phyloP scores from a whole-genome alignment of 495 filamentous ascomycete genomes.

The Penicillium salamii region DNA sequence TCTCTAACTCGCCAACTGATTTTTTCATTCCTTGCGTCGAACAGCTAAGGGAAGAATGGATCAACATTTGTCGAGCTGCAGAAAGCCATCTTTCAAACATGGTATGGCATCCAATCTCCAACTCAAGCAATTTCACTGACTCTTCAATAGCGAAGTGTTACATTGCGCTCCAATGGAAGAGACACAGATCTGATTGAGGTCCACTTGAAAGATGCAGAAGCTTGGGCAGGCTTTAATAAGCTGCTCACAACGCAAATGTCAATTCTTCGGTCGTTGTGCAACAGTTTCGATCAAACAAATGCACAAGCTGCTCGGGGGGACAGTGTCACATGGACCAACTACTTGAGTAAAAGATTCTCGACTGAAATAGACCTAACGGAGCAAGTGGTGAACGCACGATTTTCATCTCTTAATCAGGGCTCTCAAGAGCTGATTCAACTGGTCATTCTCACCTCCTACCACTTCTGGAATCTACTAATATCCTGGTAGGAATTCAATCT shows the following conservation, averaged over 20 bases:
- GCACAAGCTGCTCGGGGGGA: neutral
- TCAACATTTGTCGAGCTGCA: neutral
- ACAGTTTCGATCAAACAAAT: neutral
- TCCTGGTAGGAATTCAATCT: conserved; percentile 4
- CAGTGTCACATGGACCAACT: neutral
- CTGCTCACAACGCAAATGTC: neutral
- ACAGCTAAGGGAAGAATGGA: neutral
- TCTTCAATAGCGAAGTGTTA: neutral
- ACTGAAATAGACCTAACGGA: neutral
- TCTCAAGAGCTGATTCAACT: conserved; percentile 5
- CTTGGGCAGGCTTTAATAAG: neutral
- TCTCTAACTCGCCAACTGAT: neutral
- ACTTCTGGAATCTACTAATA: neutral
- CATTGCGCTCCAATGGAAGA: neutral
- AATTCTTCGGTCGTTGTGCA: neutral
- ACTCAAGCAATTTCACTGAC: neutral
- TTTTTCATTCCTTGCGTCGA: neutral
- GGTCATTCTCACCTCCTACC: neutral
- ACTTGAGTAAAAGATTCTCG: neutral
- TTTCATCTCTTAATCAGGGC: neutral
- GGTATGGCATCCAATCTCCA: neutral
- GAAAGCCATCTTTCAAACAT: neutral
- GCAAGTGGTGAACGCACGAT: neutral
- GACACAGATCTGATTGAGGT: neutral
- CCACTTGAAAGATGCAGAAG: neutral